Conservation (phyloP, 1,284 basidiomycete species). For the Taiwanofungus camphoratus region DNA sequence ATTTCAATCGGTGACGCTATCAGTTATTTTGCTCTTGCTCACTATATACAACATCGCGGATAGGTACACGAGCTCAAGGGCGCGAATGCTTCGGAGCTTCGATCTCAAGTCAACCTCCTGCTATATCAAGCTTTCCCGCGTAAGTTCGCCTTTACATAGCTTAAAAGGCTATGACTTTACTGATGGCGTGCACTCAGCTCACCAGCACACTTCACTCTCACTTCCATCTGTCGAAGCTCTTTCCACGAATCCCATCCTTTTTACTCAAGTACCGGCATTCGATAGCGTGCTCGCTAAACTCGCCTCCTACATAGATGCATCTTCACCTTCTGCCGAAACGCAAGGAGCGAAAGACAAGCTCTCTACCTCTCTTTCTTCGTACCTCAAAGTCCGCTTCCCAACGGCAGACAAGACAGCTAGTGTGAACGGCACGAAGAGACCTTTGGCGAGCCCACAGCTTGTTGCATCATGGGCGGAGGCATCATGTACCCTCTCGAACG, state of each 20-base stretch:
- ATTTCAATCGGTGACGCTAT: neutral
- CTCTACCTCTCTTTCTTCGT: slow-evolving; percentile 47
- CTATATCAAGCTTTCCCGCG: slow-evolving; percentile 74
- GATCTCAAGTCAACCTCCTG: slow-evolving; percentile 65
- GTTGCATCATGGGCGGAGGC: slow-evolving; percentile 43
- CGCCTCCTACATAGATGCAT: slow-evolving; percentile 51
- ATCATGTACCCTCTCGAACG: slow-evolving; percentile 39
- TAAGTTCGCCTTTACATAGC: slow-evolving; percentile 30
- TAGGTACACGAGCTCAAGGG: slow-evolving; percentile 73
- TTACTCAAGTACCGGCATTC: slow-evolving; percentile 63
- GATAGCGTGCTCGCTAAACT: slow-evolving; percentile 64
- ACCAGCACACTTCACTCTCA: slow-evolving; percentile 64
- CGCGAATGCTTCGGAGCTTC: slow-evolving; percentile 59
- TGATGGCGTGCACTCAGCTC: slow-evolving; percentile 42
- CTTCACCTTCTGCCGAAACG: slow-evolving; percentile 30
- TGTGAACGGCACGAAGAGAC: slow-evolving; percentile 19
- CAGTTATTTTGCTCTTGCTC: neutral
- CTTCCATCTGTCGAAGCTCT: slow-evolving; percentile 60
- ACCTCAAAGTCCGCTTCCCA: slow-evolving; percentile 54
- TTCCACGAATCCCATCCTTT: slow-evolving; percentile 73
- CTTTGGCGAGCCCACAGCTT: slow-evolving; percentile 20
- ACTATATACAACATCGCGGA: too few relatives aligned
- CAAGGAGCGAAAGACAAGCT: slow-evolving; percentile 46
- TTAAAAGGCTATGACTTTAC: neutral
- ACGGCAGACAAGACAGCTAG: slow-evolving; percentile 9